Base-by-base conservation (phyloP, 2,329 filamentous ascomycete species). In the Penicillium rolfsii region DNA sequence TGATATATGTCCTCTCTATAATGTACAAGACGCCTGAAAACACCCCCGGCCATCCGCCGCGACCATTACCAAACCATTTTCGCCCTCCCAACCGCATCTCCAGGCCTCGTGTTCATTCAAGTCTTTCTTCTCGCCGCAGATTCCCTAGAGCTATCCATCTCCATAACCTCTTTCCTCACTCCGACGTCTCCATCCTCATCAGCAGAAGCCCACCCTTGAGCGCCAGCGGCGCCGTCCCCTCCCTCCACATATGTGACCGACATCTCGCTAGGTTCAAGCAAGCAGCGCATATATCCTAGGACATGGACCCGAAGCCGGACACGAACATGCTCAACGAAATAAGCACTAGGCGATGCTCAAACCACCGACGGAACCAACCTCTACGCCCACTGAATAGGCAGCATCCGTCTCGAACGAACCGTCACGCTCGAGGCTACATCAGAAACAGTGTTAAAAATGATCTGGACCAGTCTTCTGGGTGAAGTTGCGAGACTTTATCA, bases 381-480 rank as follows among this genome's bases (percentile, higher is more conserved):
- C 33, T 63, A 61, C 38, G 55, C 59, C 8, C 61, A 52, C 4
- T 26, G 53, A n/a, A 48, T 38, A 11, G 50, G 59, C 48, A 50
- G 52, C 3, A 55, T 60, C 2, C 50, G 24, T 14, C 53, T 63
- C 50, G 64, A 63, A 24, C 55, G 65, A 3, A 70, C 68, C 1
- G 67, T 70, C 3, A 68, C 69, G 64, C 67, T 66, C 36, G 67
- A 68, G 30, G 65, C 67, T 1, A 69, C 64, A 3, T 65, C 60
- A 4, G 52, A 59, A 19, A 64, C 68, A 5, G 52, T 62, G 0
- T 68, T 46, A 62, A 60, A 22, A 49, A 62, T 16, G 69, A 71
- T 22, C 65, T 65, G 19, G 68, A 70, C 14, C 48, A 66, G n/a
- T 68, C 69, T 24, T 50, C 59, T 1, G 56, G 19, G 19, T 69